Evolutionary conservation across 164 flowering plant species (phyloP).

Genomic region (Vitis labrusca): DNA sequence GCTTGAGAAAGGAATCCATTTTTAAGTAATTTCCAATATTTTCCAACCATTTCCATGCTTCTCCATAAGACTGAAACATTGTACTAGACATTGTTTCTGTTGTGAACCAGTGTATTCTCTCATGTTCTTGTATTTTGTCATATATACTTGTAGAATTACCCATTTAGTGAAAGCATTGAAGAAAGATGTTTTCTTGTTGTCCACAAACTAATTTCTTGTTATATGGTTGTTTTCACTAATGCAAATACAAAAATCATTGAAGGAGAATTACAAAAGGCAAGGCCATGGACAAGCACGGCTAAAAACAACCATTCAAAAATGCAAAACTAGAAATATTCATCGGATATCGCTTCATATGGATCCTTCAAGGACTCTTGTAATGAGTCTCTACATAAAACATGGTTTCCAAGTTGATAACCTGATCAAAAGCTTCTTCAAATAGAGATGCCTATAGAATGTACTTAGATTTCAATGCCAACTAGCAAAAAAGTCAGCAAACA

Average conservation of each 20-base stretch:
- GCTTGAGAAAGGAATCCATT: too few relatives aligned
- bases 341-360: constrained; percentile 81
- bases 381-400: constrained; percentile 70
- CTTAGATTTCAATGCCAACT: constrained; percentile 44
- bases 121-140: too few relatives aligned
- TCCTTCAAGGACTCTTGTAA: constrained; percentile 64
- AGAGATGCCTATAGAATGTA: constrained; percentile 89
- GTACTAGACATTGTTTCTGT: too few relatives aligned
- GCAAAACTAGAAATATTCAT: constrained; percentile 59
- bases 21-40: too few relatives aligned
- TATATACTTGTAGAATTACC: not conserved
- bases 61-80: too few relatives aligned
- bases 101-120: too few relatives aligned
- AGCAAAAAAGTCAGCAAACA: not conserved
- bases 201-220: not conserved
- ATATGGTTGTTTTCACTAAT: not conserved
- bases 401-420: constrained; percentile 69
- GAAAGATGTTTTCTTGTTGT: too few relatives aligned
- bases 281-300: constrained; percentile 82
- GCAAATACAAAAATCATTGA: constrained; percentile 41
- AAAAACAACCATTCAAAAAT: constrained; percentile 70
- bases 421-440: constrained; percentile 58
- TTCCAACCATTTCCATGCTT: too few relatives aligned
- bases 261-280: constrained; percentile 60
- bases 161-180: not conserved